A percentile compares a stretch with the other conserved stretches of the same genome.
Conservation (phyloP, 2,329 filamentous ascomycete species). For the Chalara sp. region DNA sequence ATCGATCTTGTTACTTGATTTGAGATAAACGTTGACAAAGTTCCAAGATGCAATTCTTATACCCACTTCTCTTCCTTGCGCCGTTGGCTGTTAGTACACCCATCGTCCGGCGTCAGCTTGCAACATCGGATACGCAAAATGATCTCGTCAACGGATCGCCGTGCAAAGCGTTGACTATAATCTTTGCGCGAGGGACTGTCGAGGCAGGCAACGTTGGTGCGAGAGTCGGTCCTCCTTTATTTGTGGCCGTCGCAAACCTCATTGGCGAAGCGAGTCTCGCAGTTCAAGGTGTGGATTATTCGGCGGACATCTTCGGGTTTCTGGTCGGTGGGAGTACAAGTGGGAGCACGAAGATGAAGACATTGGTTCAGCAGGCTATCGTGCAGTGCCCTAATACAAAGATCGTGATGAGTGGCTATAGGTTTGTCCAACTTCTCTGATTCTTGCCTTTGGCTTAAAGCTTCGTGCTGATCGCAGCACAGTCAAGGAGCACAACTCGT, state of each 20-base stretch:
- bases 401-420: constrained; percentile 32
- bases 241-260: constrained; percentile 17
- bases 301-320: constrained; percentile 24
- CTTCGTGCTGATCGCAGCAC: constrained; percentile 4
- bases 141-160: not conserved
- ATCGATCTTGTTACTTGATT: too few relatives aligned
- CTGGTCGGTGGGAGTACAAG: constrained; percentile 18
- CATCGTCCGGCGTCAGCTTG: too few relatives aligned
- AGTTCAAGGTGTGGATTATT: constrained; percentile 25
- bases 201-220: constrained; percentile 40
- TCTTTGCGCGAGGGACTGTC: constrained; percentile 41
- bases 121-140: too few relatives aligned
- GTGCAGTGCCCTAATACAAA: constrained; percentile 31
- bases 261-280: constrained; percentile 16
- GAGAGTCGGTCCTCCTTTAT: constrained; percentile 26
- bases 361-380: constrained; percentile 24
- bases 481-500: constrained; percentile 38
- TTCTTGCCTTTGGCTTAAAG: too few relatives aligned
- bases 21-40: too few relatives aligned
- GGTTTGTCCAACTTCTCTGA: too few relatives aligned
- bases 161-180: constrained; percentile 32
- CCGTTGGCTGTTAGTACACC: too few relatives aligned
- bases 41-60: too few relatives aligned
- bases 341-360: constrained; percentile 21
- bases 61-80: too few relatives aligned